Percentiles rank a stretch among this genome's conserved stretches.
Conservation (phyloP, 192 early-diverging fungal species). For the Coemansia sp. region DNA sequence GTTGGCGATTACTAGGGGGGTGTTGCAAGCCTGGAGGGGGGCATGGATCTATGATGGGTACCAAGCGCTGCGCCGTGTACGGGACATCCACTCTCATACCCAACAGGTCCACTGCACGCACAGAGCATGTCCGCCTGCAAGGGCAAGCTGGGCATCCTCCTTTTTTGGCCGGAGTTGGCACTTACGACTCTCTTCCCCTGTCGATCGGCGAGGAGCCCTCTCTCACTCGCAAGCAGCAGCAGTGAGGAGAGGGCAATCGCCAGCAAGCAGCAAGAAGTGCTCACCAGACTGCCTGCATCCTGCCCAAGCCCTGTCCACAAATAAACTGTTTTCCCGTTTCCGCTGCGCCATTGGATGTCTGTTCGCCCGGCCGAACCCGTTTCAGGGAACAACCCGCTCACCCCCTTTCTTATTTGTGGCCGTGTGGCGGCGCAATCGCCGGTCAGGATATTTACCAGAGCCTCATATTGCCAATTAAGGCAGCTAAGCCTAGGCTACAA, state of each 20-base stretch:
- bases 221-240: neutral
- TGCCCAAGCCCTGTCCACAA: neutral
- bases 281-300: neutral
- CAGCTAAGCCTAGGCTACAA: neutral
- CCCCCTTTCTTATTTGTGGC: neutral
- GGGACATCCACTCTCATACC: neutral
- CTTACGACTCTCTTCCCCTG: neutral
- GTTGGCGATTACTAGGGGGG: neutral
- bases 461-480: neutral
- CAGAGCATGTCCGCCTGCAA: neutral
- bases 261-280: neutral
- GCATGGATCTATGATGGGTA: neutral
- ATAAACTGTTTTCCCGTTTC: neutral
- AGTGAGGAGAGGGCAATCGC: neutral
- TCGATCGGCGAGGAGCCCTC: neutral
- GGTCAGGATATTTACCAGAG: neutral
- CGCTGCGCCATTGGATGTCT: neutral
- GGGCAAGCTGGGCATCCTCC: neutral
- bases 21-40: neutral
- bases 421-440: neutral
- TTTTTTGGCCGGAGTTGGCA: neutral
- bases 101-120: neutral
- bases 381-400: neutral
- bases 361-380: neutral
- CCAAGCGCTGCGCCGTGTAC: neutral